Evolutionary conservation across 2,329 filamentous ascomycete genomes (phyloP), one percentile per base, ranked within the genome.

Genomic region (Westerdykella ornata): DNA sequence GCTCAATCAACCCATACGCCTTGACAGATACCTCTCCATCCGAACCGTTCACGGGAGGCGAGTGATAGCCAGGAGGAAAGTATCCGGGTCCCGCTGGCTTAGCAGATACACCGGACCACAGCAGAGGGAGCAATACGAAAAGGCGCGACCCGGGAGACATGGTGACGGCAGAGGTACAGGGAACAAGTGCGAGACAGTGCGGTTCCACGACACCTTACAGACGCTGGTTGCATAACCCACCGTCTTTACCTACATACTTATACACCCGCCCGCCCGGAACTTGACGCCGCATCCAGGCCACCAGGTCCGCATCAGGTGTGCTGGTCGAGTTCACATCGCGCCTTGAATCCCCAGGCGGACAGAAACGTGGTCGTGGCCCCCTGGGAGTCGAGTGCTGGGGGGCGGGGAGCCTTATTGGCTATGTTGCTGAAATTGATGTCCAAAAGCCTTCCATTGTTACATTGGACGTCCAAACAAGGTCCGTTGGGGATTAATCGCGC

Each of bases 1-100:
- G 63, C 7, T 65, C 62, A 13, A 59, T 56, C 38, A 67, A 39
- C 2, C 47, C 47, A 37, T 62, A 65, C 3, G 59, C 54, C 13
- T 56, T 47, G 28, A 43, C 38, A 15, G 30, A 41, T 11, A 39
- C 31, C 11, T 47, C 16, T 14, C 52, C 41, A n/a, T 45, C 38
- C 4, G 39, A 18, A 15, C 30, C 14, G 16, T 33, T 33, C n/a
- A 45, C 38, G 3, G 48, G 44, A 14, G 30, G 30, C 13, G 49
- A 53, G 13, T 49, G 52, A n/a, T 45, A 47, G 17, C 51, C 53
- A 18, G 56, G 52, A 1, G 45, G 46, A 49, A 51, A 61, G 20
- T 43, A 48, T 12, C 52, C 57, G 28, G 54, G 53, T 1, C 51
- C 53, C 34, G 52, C 47, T 44, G 52, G 50, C 13, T 30, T 42